Evolutionary conservation across 2,329 filamentous ascomycete species (phyloP).

Genomic region (Colletotrichum zoysiae): DNA sequence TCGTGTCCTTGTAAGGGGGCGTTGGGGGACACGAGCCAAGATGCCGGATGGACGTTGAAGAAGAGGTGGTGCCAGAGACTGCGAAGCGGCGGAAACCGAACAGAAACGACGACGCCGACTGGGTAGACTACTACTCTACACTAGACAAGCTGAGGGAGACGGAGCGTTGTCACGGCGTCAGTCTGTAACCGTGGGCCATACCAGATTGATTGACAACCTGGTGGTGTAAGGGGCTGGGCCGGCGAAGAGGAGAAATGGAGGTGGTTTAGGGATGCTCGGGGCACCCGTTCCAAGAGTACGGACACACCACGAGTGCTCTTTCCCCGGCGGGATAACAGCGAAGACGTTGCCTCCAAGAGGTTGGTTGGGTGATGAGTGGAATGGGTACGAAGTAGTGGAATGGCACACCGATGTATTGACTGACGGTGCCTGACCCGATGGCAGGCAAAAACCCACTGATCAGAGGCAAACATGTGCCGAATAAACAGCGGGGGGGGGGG

Average conservation of each 20-base stretch:
- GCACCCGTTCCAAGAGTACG: constrained; percentile 22
- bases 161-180: not conserved
- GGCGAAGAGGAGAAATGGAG: constrained; percentile 8
- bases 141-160: constrained; percentile 15
- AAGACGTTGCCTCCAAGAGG: constrained; percentile 26
- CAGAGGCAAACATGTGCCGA: constrained; percentile 31
- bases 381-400: not conserved
- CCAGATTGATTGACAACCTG: constrained; percentile 23
- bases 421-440: not conserved
- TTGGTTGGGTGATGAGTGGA: constrained; percentile 17
- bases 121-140: not conserved
- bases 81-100: constrained; percentile 34
- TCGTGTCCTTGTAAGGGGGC: constrained; percentile 35
- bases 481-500: constrained; percentile 4
- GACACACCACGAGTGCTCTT: not conserved
- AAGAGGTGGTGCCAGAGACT: constrained; percentile 11
- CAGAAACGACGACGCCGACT: constrained; percentile 27
- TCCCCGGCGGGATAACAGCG: constrained; percentile 18
- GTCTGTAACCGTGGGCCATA: constrained; percentile 20
- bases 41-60: constrained; percentile 1
- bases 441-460: not conserved
- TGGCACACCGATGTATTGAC: constrained; percentile 13
- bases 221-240: constrained; percentile 27
- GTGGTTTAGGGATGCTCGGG: constrained; percentile 4
- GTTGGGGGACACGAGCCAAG: constrained; percentile 10